A percentile compares a stretch with the other conserved stretches of the same genome.
These are phyloP conservation scores for Sporisorium sorghi DNA, from an alignment of 1,284 basidiomycete species.

Conservation along the genomic window DNA sequence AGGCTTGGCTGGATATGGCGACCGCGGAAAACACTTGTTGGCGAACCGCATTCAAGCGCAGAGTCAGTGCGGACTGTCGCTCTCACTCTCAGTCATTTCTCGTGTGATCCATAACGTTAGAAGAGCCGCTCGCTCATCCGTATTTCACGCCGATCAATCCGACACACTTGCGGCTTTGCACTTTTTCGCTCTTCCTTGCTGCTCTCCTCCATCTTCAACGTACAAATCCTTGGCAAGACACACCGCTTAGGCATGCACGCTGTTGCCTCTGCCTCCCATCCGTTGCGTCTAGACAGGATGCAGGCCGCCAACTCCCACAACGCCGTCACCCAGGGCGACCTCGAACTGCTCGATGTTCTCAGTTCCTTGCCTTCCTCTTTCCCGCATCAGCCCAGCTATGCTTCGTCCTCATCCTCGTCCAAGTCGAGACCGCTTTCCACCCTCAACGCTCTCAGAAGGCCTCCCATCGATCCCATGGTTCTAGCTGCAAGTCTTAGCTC, in stretches of 20 bases:
- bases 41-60: background rate
- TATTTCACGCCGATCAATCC: slow-evolving; percentile 2
- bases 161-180: too few species aligned
- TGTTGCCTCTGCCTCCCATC: slow-evolving; percentile 19
- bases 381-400: slow-evolving; percentile 30
- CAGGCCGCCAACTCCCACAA: slow-evolving; percentile 36
- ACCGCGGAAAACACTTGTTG: slow-evolving; percentile 1
- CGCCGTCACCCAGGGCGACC: slow-evolving; percentile 41
- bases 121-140: background rate
- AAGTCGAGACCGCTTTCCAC: slow-evolving; percentile 52
- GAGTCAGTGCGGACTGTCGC: background rate
- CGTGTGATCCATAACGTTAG: background rate
- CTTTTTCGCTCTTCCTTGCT: too few species aligned
- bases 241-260: slow-evolving; percentile 16
- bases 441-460: slow-evolving; percentile 62
- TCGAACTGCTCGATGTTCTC: slow-evolving; percentile 58
- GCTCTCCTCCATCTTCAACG: slow-evolving; percentile 1
- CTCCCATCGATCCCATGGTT: slow-evolving; percentile 66
- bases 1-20: too few species aligned
- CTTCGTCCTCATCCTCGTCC: slow-evolving; percentile 6
- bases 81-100: background rate
- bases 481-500: slow-evolving; percentile 62
- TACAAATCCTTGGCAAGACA: background rate
- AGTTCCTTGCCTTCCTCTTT: slow-evolving; percentile 51
- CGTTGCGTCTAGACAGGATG: slow-evolving; percentile 25